Evolutionary conservation across 2,329 filamentous ascomycete species (phyloP), one percentile per base, ranked within the genome.

Genomic region (Teratosphaeria nubilosa): DNA sequence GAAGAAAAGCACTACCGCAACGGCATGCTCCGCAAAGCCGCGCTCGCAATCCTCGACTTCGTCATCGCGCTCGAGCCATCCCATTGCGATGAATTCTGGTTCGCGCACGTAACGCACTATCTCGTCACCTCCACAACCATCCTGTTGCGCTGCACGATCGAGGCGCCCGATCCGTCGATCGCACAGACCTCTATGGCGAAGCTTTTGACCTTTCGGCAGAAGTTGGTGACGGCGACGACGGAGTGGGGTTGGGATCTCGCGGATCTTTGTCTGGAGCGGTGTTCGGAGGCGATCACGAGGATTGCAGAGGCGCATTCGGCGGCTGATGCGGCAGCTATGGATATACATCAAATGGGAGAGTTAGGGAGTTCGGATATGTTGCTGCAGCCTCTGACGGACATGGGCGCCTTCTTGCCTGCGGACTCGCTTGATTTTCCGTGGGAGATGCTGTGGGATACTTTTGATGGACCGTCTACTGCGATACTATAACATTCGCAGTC

Each of bases 81-180:
- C 16, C 77, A 81, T 45, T 79, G 80, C 56, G 69, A 74, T 30
- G 78, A 81, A 62, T 81, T 82, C 60, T 82, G 79, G 79, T 68
- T 82, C 1, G 68, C 67, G 74, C 75, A 78, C 59, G 80, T 78
- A 55, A 78, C 78, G 1, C 79, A 81, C 58, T 72, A 81, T 24
- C 72, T 82, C 16, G 80, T 80, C 1, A 79, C 78, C 20, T 79
- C 79, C 5, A 76, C 78, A n/a, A 82, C 78, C 0, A 74, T 81
- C 7, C 73, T 79, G 11, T 73, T 82, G 24, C 75, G 79, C 48
- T 79, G 78, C 66, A 74, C 77, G 2, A 71, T 82, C 30, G 78
- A 82, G 64, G 79, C 79, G 2, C 74, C 74, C 20, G 77, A 80
- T 57, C 64, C 69, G 1, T 73, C 75, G 24, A 72, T 77, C 16